Evolutionary conservation across 495 filamentous ascomycete genomes (phyloP).

Genomic region (Annulohypoxylon maeteangense): DNA sequence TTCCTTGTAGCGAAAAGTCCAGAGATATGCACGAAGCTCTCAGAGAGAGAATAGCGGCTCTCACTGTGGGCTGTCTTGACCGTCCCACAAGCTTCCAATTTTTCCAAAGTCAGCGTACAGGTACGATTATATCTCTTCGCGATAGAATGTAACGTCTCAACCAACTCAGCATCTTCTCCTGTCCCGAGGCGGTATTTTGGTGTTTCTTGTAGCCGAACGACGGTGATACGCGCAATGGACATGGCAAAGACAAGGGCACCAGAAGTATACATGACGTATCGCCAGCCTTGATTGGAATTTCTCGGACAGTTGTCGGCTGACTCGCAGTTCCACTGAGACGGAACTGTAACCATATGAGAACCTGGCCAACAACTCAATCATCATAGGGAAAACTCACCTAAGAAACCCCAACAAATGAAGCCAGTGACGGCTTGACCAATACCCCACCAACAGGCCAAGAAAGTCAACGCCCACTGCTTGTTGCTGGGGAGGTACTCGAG

Average conservation of each 20-base stretch:
- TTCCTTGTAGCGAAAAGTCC: conserved; percentile 71
- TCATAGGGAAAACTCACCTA: conserved; percentile 63
- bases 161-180: conserved; percentile 70
- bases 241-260: conserved; percentile 75
- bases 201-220: conserved; percentile 75
- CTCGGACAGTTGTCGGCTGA: conserved; percentile 66
- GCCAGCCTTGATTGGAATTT: conserved; percentile 81
- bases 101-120: conserved; percentile 71
- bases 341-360: conserved; percentile 48
- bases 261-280: conserved; percentile 75
- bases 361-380: conserved; percentile 29
- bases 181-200: conserved; percentile 76
- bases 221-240: conserved; percentile 70
- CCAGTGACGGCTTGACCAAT: conserved; percentile 76
- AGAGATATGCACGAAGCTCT: conserved; percentile 65
- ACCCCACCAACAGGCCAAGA: conserved; percentile 83
- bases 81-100: conserved; percentile 64
- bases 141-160: conserved; percentile 68
- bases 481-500: conserved; percentile 80
- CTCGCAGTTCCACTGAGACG: conserved; percentile 65
- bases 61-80: conserved; percentile 54
- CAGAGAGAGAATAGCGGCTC: conserved; percentile 58
- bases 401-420: conserved; percentile 79
- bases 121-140: conserved; percentile 71
- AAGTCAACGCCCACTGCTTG: conserved; percentile 80